Evolutionary conservation across 2,329 filamentous ascomycete species (phyloP).

Genomic region (Alternaria atra): DNA sequence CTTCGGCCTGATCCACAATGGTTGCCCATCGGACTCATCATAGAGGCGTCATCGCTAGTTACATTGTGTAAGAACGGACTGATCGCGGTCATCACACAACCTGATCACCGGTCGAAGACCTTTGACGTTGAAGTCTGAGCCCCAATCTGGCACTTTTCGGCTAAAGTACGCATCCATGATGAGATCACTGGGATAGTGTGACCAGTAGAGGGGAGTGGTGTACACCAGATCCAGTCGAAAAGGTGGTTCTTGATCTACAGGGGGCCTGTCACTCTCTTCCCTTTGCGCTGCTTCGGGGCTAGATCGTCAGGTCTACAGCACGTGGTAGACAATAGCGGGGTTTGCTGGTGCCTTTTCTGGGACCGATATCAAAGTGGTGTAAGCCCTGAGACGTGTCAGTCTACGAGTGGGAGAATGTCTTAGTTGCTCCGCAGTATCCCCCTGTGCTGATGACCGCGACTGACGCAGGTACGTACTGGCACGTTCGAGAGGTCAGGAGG

Average conservation of each 20-base stretch:
- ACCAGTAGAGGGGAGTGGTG: neutral
- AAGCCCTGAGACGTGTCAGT: neutral
- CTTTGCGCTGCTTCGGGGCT: neutral
- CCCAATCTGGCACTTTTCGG: neutral
- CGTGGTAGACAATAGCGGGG: neutral
- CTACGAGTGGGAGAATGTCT: neutral
- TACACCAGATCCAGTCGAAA: neutral
- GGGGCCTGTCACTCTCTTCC: neutral
- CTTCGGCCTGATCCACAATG: too few relatives aligned
- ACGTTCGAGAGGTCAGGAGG: neutral
- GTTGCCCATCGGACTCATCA: neutral
- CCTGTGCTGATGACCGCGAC: neutral
- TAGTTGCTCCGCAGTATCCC: neutral
- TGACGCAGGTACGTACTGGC: neutral
- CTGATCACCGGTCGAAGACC: fast-evolving
- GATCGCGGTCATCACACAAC: neutral
- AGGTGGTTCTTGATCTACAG: neutral
- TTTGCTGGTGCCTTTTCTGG: neutral
- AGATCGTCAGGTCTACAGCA: neutral
- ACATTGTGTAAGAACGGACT: neutral
- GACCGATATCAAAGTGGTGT: neutral
- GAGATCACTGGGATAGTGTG: too few relatives aligned
- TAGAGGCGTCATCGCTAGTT: neutral
- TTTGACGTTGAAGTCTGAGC: neutral
- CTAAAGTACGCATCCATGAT: neutral